Evolutionary conservation across 2,329 filamentous ascomycete species (phyloP).

Genomic region (Bertia moriformis): DNA sequence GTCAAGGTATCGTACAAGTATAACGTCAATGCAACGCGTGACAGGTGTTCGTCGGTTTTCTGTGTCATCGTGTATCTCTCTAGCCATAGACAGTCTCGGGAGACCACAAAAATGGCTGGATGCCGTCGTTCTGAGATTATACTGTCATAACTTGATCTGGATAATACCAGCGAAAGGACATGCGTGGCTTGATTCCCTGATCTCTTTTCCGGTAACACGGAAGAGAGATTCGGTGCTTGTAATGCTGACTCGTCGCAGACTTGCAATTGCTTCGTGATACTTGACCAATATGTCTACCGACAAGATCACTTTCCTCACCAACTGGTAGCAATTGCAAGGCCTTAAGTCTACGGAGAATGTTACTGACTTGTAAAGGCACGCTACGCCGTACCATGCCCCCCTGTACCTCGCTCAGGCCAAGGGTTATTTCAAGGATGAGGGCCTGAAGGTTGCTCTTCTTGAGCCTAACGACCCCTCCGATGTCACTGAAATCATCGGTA

Average conservation of each 20-base stretch:
- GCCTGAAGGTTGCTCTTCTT: conserved; percentile 62
- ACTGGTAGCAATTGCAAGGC: conserved; percentile 39
- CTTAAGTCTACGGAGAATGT: conserved; percentile 3
- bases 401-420: conserved; percentile 65
- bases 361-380: conserved; percentile 43
- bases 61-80: neutral
- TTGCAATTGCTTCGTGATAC: conserved; percentile 32
- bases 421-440: conserved; percentile 62
- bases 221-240: conserved; percentile 3
- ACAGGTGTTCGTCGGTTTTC: conserved; percentile 1
- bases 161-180: conserved; percentile 79
- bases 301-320: conserved; percentile 74
- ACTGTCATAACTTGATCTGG: conserved; percentile 32
- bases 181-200: conserved; percentile 44
- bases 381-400: conserved; percentile 67
- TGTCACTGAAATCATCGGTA: conserved; percentile 70
- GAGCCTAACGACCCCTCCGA: conserved; percentile 71
- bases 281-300: conserved; percentile 55
- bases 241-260: conserved; percentile 8
- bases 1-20: conserved; percentile 1
- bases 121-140: conserved; percentile 1
- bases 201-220: conserved; percentile 9
- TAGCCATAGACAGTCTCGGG: neutral
- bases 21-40: conserved; percentile 1
- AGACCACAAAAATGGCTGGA: neutral